Conservation (phyloP, 2,329 filamentous ascomycete genomes). For the Hypoxylon sp. region DNA sequence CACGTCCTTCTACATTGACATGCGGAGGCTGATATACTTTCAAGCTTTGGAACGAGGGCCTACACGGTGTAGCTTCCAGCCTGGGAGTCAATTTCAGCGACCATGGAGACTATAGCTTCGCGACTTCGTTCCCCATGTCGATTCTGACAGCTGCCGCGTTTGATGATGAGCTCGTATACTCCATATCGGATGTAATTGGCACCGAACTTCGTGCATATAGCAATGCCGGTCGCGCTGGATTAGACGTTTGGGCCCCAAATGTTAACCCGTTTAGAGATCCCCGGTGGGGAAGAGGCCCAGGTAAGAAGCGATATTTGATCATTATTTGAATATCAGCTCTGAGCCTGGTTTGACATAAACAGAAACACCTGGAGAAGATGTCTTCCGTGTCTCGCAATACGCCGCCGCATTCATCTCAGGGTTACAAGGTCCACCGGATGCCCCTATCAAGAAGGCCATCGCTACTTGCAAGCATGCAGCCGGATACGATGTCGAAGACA, state of each 20-base stretch:
- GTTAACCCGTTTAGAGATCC: constrained; percentile 17
- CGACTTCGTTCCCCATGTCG: constrained; percentile 13
- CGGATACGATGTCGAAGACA: constrained; percentile 7
- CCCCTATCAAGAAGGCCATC: constrained; percentile 6
- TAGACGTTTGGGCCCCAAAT: constrained; percentile 12
- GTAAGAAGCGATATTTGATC: constrained; percentile 5
- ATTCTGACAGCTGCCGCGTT: constrained; percentile 11
- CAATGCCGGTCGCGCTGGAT: constrained; percentile 10
- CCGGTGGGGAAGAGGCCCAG: constrained; percentile 17
- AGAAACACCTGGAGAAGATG: constrained; percentile 17
- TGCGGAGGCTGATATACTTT: not conserved
- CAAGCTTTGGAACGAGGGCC: constrained; percentile 16
- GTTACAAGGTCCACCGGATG: not conserved
- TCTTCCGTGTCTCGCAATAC: constrained; percentile 5
- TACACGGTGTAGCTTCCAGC: constrained; percentile 9
- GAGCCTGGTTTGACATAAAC: not conserved
- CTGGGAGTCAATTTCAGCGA: constrained; percentile 1
- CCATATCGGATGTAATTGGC: constrained; percentile 5
- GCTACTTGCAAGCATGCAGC: constrained; percentile 20
- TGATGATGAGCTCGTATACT: constrained; percentile 11
- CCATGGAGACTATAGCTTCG: constrained; percentile 10
- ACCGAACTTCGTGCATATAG: constrained; percentile 13
- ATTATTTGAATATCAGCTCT: not conserved
- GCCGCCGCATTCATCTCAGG: constrained; percentile 6
- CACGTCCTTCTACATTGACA: not conserved